Evolutionary conservation across 768 basidiomycete species (phyloP), one percentile per base, ranked within the genome.

Genomic region (Pleurotus pulmonarius): DNA sequence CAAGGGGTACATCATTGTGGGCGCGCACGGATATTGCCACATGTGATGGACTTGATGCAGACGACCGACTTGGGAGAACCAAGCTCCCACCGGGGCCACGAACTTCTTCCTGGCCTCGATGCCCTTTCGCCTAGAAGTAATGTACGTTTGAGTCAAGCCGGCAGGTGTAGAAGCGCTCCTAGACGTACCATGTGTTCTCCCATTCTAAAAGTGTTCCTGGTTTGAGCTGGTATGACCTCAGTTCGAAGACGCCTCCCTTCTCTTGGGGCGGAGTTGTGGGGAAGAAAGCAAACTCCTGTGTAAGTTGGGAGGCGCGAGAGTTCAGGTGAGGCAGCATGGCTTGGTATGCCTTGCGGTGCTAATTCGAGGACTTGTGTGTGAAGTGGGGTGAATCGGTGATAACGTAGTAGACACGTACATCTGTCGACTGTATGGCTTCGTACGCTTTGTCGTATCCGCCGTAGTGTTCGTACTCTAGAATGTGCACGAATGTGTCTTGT

Each of bases 271-370:
- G 93, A 16, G 91, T 82, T 1, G 94, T 92, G 5, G 94, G 93
- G 67, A 95, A 85, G 75, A 98, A 96, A 1, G 92, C 92, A 72
- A 99, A 99, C 69, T 99, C 96, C 67, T 94, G 92, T 62, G 83
- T 86, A 47, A 96, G 80, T 62, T 96, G 93, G 13, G 81, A 80
- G 26, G 85, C 79, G 41, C 95, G 85, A 13, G 84, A 86, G 11
- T 71, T 78, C 39, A 98, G 69, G 66, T 83, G 82, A 4, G 94
- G 95, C 11, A 92, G 79, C 76, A 98, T 82, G 20, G 79, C 80
- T 59, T 84, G 75, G 71, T 86, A 92, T 48, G 86, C 79, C 44
- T 83, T 74, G 55, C 75, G 70, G 62, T 94, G 89, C 83, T 91
- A 62, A 55, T 47, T 34, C 29, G 44, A 12, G 60, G 58, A 24